These are phyloP conservation scores for Fusarium equiseti DNA, from an alignment of 2,329 filamentous ascomycete genomes.

Conservation along the genomic window DNA sequence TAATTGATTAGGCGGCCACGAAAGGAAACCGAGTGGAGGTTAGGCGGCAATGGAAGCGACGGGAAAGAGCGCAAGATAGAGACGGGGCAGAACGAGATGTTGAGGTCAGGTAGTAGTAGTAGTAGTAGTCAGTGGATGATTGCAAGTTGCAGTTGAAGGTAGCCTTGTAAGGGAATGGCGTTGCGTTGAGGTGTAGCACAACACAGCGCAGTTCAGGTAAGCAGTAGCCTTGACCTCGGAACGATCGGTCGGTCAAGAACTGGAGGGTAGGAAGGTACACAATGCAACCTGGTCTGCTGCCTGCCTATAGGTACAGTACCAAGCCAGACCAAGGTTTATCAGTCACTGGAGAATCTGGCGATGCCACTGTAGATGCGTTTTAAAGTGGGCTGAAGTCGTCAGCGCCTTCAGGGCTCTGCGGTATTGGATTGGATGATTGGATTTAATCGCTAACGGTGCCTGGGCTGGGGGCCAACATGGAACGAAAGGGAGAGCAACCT, in stretches of 20 bases:
- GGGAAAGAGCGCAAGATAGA: conserved; percentile 21
- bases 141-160: conserved; percentile 16
- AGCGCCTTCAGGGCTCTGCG: conserved; percentile 30
- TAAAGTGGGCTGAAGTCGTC: conserved; percentile 41
- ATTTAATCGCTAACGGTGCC: conserved; percentile 32
- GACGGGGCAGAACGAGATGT: conserved; percentile 7
- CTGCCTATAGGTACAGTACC: conserved; percentile 9
- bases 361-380: conserved; percentile 35
- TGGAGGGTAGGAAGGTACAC: conserved; percentile 12
- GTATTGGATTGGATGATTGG: conserved; percentile 1
- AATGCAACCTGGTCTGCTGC: conserved; percentile 4
- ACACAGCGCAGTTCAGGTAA: conserved; percentile 12
- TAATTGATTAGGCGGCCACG: conserved; percentile 28
- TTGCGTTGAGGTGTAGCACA: conserved; percentile 15
- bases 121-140: conserved; percentile 18
- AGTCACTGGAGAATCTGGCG: conserved; percentile 34
- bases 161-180: conserved; percentile 26
- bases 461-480: conserved; percentile 5
- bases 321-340: conserved; percentile 5
- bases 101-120: not conserved
- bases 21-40: conserved; percentile 17
- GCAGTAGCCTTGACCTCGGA: conserved; percentile 33
- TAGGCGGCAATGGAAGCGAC: conserved; percentile 29
- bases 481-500: conserved; percentile 19
- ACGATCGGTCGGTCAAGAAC: conserved; percentile 47